Evolutionary conservation across 164 flowering plant species (phyloP).

Genomic region (Magnolia kwangsiensis): DNA sequence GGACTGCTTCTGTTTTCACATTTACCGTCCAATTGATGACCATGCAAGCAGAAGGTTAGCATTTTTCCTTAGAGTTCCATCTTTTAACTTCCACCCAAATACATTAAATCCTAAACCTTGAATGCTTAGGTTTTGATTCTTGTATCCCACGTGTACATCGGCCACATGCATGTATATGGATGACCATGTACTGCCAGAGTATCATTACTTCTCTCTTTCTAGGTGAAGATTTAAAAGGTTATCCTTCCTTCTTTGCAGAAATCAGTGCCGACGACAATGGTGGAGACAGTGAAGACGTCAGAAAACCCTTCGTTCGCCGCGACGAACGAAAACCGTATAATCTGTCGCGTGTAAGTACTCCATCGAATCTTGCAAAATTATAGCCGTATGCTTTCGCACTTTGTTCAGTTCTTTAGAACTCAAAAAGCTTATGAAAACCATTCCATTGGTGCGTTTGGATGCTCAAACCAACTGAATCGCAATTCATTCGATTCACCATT

Average conservation of each 20-base stretch:
- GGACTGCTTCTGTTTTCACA: no score
- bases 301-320: slow-evolving; percentile 9
- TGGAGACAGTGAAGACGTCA: slow-evolving; percentile 6
- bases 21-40: no score
- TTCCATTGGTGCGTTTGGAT: background rate
- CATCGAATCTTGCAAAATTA: background rate
- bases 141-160: no score
- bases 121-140: no score
- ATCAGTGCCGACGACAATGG: slow-evolving; percentile 5
- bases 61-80: no score
- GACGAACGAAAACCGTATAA: slow-evolving; percentile 11
- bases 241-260: background rate
- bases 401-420: background rate
- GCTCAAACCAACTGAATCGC: background rate
- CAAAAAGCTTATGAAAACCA: background rate
- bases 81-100: no score
- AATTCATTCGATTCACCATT: background rate
- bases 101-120: no score
- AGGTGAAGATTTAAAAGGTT: background rate
- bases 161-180: background rate
- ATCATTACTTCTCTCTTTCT: background rate
- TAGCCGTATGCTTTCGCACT: background rate
- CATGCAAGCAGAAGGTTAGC: no score
- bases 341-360: slow-evolving; percentile 33
- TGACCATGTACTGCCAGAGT: no score